Percentiles rank a stretch among this genome's conserved stretches.
phyloP scores from a whole-genome alignment of 148 eudicot species.

The Selenicereus undatus region DNA sequence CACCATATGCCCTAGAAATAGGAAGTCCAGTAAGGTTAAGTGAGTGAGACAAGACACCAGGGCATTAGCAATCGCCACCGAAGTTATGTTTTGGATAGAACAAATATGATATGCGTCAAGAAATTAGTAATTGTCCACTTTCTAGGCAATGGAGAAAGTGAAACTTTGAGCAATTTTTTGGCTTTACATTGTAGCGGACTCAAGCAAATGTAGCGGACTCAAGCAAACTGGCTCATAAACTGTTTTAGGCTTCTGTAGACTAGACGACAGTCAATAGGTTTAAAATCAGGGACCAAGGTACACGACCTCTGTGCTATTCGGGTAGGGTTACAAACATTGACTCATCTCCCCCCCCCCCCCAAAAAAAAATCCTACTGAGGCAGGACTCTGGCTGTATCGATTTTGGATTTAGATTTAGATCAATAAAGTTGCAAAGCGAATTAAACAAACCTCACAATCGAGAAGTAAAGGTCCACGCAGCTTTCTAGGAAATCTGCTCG shows the following conservation, averaged over 20 bases:
- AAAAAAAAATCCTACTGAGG: background rate
- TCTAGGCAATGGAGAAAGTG: background rate
- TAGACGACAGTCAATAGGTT: too few species aligned
- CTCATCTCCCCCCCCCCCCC: constrained; percentile 13
- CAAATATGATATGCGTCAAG: background rate
- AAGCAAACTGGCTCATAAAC: background rate
- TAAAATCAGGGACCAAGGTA: too few species aligned
- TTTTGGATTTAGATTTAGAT: background rate
- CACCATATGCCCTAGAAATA: constrained; percentile 64
- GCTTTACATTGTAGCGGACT: background rate
- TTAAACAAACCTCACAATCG: constrained; percentile 72
- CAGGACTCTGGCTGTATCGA: background rate
- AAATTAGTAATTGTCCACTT: background rate
- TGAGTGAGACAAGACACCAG: background rate
- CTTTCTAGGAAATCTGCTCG: constrained; percentile 83
- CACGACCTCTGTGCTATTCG: too few species aligned
- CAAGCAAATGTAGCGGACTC: background rate
- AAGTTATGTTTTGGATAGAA: background rate
- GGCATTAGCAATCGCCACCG: too few species aligned
- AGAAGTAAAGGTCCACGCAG: constrained; percentile 91
- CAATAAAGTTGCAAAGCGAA: background rate
- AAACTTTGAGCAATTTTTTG: background rate
- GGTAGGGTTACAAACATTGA: too few species aligned
- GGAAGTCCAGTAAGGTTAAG: background rate
- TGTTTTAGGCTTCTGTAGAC: too few species aligned